Evolutionary conservation across 176 grass and related monocot species (phyloP).

Genomic region (maize (Zea mays)): DNA sequence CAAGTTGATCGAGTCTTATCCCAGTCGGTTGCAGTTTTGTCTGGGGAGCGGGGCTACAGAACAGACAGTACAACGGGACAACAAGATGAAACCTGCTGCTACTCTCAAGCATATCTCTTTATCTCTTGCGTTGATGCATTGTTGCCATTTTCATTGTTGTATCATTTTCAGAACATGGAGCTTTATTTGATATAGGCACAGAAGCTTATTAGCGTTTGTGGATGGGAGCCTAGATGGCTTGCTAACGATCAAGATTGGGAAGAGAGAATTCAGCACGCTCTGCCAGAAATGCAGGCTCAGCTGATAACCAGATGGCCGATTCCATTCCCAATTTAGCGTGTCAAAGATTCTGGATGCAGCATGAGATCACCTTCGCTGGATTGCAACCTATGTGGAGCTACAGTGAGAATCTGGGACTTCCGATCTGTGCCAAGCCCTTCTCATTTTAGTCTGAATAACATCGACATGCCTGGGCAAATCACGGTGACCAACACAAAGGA

Average conservation of each 20-base stretch:
- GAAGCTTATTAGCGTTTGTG: slow-evolving; percentile 97
- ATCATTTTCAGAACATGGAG: slow-evolving; percentile 32
- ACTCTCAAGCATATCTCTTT: slow-evolving; percentile 72
- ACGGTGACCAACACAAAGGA: slow-evolving; percentile 65
- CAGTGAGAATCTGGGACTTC: slow-evolving; percentile 88
- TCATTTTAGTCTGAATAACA: slow-evolving; percentile 62
- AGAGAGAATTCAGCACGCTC: slow-evolving; percentile 93
- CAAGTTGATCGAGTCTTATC: slow-evolving; percentile 69
- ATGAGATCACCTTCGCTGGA: slow-evolving; percentile 92
- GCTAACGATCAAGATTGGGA: slow-evolving; percentile 95
- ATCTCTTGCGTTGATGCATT: slow-evolving; percentile 37
- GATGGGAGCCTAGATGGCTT: slow-evolving; percentile 99
- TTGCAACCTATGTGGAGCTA: slow-evolving; percentile 96
- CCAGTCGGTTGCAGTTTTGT: slow-evolving; percentile 66
- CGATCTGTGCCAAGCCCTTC: slow-evolving; percentile 59
- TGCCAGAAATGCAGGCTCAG: slow-evolving; percentile 64
- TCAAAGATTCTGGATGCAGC: slow-evolving; percentile 69
- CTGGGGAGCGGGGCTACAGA: slow-evolving; percentile 67
- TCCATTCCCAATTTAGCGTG: slow-evolving; percentile 36
- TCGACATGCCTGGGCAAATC: slow-evolving; percentile 51
- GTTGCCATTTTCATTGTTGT: slow-evolving; percentile 23
- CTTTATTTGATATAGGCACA: slow-evolving; percentile 74
- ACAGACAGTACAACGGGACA: slow-evolving; percentile 49
- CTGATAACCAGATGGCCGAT: slow-evolving; percentile 45
- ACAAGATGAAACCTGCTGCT: slow-evolving; percentile 59